Conservation (phyloP, 139 green algal species). For the Pleodorina starrii region DNA sequence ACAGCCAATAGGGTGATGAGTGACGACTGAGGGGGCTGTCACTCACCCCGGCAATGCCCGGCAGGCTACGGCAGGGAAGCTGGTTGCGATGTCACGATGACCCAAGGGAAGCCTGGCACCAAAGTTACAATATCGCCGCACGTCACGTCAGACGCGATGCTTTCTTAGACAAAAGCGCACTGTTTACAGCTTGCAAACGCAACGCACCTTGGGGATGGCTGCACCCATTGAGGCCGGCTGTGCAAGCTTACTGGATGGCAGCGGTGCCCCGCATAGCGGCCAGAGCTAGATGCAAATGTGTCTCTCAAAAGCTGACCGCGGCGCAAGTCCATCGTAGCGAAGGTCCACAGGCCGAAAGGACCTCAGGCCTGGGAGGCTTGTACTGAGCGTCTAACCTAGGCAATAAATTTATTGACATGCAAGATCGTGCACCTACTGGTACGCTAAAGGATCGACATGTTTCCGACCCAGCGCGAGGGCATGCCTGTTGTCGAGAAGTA, state of each 20-base stretch:
- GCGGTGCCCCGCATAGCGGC: not conserved
- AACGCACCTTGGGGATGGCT: not conserved
- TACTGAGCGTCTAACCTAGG: not conserved
- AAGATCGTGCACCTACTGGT: too few species aligned
- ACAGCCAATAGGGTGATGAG: not conserved
- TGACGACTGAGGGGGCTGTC: too few species aligned
- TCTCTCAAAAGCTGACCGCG: not conserved
- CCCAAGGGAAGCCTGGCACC: not conserved
- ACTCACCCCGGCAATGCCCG: not conserved
- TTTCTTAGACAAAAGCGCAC: not conserved
- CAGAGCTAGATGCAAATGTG: constrained; percentile 9
- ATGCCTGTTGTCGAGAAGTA: too few species aligned
- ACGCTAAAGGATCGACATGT: too few species aligned
- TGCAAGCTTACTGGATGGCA: not conserved
- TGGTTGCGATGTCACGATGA: not conserved
- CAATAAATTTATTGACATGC: too few species aligned
- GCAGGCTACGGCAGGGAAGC: not conserved
- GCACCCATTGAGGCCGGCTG: not conserved
- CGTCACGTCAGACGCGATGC: not conserved
- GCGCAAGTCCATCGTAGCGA: not conserved
- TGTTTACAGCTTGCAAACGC: not conserved
- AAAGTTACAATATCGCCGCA: not conserved
- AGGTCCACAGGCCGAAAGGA: not conserved
- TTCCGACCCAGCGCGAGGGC: too few species aligned
- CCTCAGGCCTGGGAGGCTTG: not conserved